Percentiles rank a stretch among this genome's conserved stretches.
Conservation (phyloP, 2,329 filamentous ascomycete genomes). For the Penicillium corylophilum region DNA sequence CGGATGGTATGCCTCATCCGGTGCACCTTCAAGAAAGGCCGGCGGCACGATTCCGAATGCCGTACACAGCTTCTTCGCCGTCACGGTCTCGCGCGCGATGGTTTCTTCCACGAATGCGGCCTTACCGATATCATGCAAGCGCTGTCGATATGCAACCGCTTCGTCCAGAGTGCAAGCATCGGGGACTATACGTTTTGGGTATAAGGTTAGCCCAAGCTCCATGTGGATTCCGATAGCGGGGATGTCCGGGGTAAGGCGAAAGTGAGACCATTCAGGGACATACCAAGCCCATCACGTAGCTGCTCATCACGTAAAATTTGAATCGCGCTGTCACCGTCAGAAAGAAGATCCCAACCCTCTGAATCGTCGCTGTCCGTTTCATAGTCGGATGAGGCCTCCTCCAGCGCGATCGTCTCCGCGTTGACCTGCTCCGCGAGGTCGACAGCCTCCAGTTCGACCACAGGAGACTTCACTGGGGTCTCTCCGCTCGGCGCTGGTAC, state of each 20-base stretch:
- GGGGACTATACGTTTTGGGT: conserved; percentile 34
- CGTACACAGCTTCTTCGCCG: conserved; percentile 78
- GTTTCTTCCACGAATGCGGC: conserved; percentile 73
- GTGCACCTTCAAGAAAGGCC: conserved; percentile 66
- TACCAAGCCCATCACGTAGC: conserved; percentile 45
- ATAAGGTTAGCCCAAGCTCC: conserved; percentile 14
- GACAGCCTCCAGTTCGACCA: conserved; percentile 38
- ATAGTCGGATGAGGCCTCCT: conserved; percentile 35
- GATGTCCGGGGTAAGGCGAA: conserved; percentile 20
- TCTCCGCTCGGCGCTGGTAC: conserved; percentile 36
- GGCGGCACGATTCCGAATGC: conserved; percentile 80
- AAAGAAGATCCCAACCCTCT: conserved; percentile 61
- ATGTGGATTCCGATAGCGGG: conserved; percentile 20
- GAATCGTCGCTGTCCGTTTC: conserved; percentile 38
- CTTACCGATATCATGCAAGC: conserved; percentile 74
- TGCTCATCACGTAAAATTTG: conserved; percentile 58
- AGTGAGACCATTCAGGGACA: conserved; percentile 36
- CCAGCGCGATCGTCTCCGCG: conserved; percentile 28
- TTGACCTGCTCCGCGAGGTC: conserved; percentile 27
- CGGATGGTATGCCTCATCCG: conserved; percentile 73
- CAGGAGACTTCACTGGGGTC: conserved; percentile 34
- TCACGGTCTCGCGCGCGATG: conserved; percentile 66
- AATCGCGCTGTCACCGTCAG: conserved; percentile 62
- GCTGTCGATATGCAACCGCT: conserved; percentile 64
- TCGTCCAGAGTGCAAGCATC: conserved; percentile 67